Evolutionary conservation across 208 protist species (phyloP).

Genomic region (Vickermania spadyakhi): DNA sequence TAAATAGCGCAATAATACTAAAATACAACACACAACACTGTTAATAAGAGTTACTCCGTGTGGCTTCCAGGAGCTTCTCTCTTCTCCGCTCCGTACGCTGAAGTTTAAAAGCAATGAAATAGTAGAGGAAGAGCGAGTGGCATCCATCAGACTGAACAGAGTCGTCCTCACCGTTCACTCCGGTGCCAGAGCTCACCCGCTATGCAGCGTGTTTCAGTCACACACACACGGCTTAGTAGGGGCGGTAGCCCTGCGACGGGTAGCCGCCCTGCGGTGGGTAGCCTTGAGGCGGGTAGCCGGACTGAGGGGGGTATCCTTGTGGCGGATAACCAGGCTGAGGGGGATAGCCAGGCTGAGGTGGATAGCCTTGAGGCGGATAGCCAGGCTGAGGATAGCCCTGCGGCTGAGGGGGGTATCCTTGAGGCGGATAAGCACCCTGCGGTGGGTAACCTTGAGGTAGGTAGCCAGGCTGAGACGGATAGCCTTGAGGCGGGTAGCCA

Average conservation of each 20-base stretch:
- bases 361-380: background rate
- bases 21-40: too few relatives aligned
- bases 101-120: too few relatives aligned
- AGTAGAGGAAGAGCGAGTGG: too few relatives aligned
- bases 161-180: too few relatives aligned
- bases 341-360: background rate
- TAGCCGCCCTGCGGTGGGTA: background rate
- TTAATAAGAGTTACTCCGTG: too few relatives aligned
- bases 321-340: slow-evolving; percentile 6
- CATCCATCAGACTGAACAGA: too few relatives aligned
- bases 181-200: too few relatives aligned
- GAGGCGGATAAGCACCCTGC: slow-evolving; percentile 8
- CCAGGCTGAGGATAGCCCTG: slow-evolving; percentile 2
- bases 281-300: background rate
- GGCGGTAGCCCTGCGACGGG: background rate
- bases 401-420: slow-evolving; percentile 6
- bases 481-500: background rate
- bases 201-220: too few relatives aligned
- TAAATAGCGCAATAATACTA: too few relatives aligned
- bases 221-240: background rate
- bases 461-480: slow-evolving; percentile 5
- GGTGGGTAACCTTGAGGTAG: slow-evolving; percentile 8
- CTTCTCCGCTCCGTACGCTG: too few relatives aligned
- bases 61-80: too few relatives aligned
- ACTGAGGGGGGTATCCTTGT: slow-evolving; percentile 5